phyloP scores from a whole-genome alignment of 2,329 filamentous ascomycete genomes.

The Delphinella strobiligena region DNA sequence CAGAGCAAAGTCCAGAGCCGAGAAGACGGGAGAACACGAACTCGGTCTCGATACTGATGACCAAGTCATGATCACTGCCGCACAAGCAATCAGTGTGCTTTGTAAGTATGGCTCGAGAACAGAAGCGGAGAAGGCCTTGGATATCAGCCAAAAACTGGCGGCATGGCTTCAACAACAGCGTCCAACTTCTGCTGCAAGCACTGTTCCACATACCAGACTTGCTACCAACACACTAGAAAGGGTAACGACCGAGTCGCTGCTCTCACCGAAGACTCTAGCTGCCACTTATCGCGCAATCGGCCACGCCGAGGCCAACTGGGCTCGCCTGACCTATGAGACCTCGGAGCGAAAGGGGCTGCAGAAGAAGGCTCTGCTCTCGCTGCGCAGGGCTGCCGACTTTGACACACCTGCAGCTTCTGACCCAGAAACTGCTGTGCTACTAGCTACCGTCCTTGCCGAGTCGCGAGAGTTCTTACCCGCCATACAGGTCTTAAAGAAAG shows the following conservation, averaged over 20 bases:
- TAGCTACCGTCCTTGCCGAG: constrained; percentile 80
- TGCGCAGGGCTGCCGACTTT: constrained; percentile 2
- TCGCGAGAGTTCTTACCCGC: constrained; percentile 68
- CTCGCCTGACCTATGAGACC: constrained; percentile 66
- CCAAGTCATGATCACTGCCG: constrained; percentile 63
- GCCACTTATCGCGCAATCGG: constrained; percentile 76
- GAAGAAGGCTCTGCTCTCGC: constrained; percentile 58
- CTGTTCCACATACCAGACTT: constrained; percentile 9
- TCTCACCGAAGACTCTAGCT: constrained; percentile 52
- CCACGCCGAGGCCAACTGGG: constrained; percentile 77
- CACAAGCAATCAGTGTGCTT: constrained; percentile 66
- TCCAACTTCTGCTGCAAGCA: constrained; percentile 14
- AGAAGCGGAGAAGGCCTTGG: constrained; percentile 67
- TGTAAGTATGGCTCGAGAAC: constrained; percentile 67
- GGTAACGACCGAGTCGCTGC: constrained; percentile 23
- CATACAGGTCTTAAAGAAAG: constrained; percentile 69
- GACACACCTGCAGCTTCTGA: constrained; percentile 29
- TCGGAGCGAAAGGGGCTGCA: constrained; percentile 61
- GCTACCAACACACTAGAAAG: constrained; percentile 17
- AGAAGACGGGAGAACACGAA: constrained; percentile 60
- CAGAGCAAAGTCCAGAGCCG: constrained; percentile 69
- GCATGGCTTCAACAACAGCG: constrained; percentile 57
- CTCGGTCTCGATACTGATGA: constrained; percentile 66
- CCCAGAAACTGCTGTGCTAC: constrained; percentile 64
- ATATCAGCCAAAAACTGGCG: constrained; percentile 59